Base-by-base conservation (phyloP, 805 yeast genomes). In the Wickerhamomyces alni region DNA sequence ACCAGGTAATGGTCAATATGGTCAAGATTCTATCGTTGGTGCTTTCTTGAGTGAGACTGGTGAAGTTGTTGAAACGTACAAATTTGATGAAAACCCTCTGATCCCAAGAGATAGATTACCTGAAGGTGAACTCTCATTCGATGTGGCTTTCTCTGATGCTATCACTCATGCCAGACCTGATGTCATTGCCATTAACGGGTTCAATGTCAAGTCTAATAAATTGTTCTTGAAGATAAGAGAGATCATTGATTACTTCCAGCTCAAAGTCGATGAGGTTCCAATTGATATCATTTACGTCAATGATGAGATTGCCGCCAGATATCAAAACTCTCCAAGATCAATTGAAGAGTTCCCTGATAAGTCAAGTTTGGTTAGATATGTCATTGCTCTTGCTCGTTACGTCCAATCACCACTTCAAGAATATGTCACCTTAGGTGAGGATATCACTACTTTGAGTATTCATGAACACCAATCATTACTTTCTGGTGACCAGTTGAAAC, bases 391-490 rank as follows among this genome's bases (percentile, higher is more conserved):
- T 46, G 98, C 94, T 9, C 80, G 98, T 50, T 93, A 87, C 58
- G 75, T 85, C 41, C 99, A 93, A 63, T 83, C 86, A 40, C 99
- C 99, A n/a, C 59, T 93, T 42, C 63, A 86, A 51, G 99, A 93
- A 61, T 93, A 89, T 58, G 79, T 89, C 42, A 75, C 87, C 7
- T 67, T 93, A 38, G 82, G 81, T 19, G 80, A 77, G n/a, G 87
- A 87, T 45, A 71, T 91, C 29, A 63, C 75, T 7, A 75, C 91
- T 2, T 66, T 86, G 39, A 65, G 75, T 3, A 77, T 91, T 52
- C 82, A 78, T 57, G 80, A 80, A 37, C 73, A 82, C 52, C 99
- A 93, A 65, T 67, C 72, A 17, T 65, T 87, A 38, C 64, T 93
- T 28, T 68, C 88, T 3, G 69, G 66, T 26, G 94, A 85, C 35